Conservation (phyloP, 192 early-diverging fungal genomes). For the Paraglomus brasilianum region DNA sequence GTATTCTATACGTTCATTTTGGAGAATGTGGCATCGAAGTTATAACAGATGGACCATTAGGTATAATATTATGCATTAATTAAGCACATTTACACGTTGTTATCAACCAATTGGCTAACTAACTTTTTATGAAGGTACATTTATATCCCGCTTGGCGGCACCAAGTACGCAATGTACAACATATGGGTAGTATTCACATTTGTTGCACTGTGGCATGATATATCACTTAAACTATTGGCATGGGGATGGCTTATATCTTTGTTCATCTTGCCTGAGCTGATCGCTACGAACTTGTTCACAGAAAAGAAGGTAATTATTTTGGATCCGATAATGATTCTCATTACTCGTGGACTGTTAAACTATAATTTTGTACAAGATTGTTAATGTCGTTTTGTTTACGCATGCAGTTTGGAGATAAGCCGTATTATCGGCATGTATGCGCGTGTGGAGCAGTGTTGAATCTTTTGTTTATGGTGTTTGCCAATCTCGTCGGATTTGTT, state of each 20-base stretch:
- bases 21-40: conserved; percentile 94
- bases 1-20: conserved; percentile 91
- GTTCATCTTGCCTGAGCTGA: conserved; percentile 83
- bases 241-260: conserved; percentile 92
- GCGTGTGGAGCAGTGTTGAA: conserved; percentile 80
- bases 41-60: conserved; percentile 90
- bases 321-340: too few species aligned
- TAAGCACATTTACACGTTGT: not conserved
- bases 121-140: conserved; percentile 56
- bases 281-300: conserved; percentile 59
- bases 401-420: conserved; percentile 50
- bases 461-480: conserved; percentile 93
- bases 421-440: conserved; percentile 75
- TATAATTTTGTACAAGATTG: too few species aligned
- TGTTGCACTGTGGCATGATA: conserved; percentile 98
- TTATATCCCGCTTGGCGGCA: conserved; percentile 91
- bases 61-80: conserved; percentile 38
- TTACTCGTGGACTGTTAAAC: too few species aligned
- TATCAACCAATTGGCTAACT: not conserved
- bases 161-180: conserved; percentile 66
- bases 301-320: conserved; percentile 45
- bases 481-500: conserved; percentile 94
- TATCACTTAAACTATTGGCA: conserved; percentile 75
- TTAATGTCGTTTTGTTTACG: too few species aligned
- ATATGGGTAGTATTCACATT: conserved; percentile 91